Evolutionary conservation across 2,329 filamentous ascomycete genomes (phyloP), one percentile per base, ranked within the genome.

Genomic region (Pseudopithomyces maydicus): DNA sequence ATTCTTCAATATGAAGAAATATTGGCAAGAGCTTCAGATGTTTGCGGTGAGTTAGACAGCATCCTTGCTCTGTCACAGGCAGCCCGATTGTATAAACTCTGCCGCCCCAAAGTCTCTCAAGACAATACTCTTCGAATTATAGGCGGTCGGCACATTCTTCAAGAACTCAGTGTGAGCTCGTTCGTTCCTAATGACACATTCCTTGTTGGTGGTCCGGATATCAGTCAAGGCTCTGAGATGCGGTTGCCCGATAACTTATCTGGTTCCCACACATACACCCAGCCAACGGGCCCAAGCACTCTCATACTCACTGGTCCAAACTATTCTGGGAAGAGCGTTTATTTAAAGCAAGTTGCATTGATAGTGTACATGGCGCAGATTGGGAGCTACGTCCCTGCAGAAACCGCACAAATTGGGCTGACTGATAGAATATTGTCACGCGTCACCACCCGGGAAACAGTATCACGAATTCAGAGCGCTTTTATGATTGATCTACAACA

Each of bases 281-380:
- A 46, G 11, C 42, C 56, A 6, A 63, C 74, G 4, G 71, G 71
- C 2, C 87, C 90, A 12, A 91, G 85, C 62, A 89, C 92, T 77
- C 73, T 97, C 12, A 79, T 97, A 6, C 76, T 99, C 67, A 98
- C 95, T 0, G 95, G 95, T 0, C 93, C 95, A 4, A 99, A 99
- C 66, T 96, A 95, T 73, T 98, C 95, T 0, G 95, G 95, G 0
- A 99, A 99, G 75, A 98, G 92, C 65, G 86, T 98, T 0, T 98
- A 97, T 74, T 83, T 98, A 71, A 99, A 96, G 74, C 94, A 99
- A 73, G 86, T 91, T 32, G 95, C 93, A 4, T 79, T 97, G 48
- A 95, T 97, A 56, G 88, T 96, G 14, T 97, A 95, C 71, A 84
- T 99, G 75, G 91, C 95, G 0, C 95, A 99, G 70, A 85, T 97